Base-by-base conservation (phyloP, 228 moss, liverwort and hornwort species). In the Sphagnum fallax region DNA sequence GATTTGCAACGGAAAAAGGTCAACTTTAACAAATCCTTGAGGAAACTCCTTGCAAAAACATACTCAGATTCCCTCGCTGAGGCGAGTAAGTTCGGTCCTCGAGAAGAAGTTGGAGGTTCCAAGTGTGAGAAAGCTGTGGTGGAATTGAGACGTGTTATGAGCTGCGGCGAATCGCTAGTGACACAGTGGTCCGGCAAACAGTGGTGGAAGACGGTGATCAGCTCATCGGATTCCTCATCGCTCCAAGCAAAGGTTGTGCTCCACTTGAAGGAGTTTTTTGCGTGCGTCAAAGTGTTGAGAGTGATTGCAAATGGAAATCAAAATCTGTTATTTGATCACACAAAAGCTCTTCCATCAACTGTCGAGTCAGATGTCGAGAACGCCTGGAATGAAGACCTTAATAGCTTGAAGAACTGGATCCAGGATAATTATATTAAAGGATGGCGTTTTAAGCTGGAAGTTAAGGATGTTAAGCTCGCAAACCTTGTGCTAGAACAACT, bases 71-170 rank as follows among this genome's bases (percentile, higher is more conserved):
- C 81, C 63, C 75, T 84, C 12, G 81, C 81, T 66, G 71, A 81
- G 81, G 78, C 48, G 81, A 81, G 52, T 69, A 74, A 69, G 64
- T 84, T 69, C 81, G 75, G 32, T 32, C 32, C 32, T 32, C 32
- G 32, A 32, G 32, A 32, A 32, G 32, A 32, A 32, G 32, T 32
- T 32, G 32, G 32, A 32, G 2, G 32, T 32, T 32, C 32, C 51
- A 66, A 67, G 73, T 84, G 84, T 72, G 84, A 78, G 10, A 84
- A 81, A 52, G 81, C 81, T 0, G 65, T 84, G 60, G 77, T 81
- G 6, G 84, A 84, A 55, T 49, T 84, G 62, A 80, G 84, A 81
- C 81, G 84, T 16, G 78, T 84, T 52, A 71, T 84, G 78, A 78
- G 75, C 0, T 64, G 69, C 67, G 84, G 78, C 64, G 81, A 84